Evolutionary conservation across 768 basidiomycete species (phyloP).

Genomic region (Lentinula detonsa): DNA sequence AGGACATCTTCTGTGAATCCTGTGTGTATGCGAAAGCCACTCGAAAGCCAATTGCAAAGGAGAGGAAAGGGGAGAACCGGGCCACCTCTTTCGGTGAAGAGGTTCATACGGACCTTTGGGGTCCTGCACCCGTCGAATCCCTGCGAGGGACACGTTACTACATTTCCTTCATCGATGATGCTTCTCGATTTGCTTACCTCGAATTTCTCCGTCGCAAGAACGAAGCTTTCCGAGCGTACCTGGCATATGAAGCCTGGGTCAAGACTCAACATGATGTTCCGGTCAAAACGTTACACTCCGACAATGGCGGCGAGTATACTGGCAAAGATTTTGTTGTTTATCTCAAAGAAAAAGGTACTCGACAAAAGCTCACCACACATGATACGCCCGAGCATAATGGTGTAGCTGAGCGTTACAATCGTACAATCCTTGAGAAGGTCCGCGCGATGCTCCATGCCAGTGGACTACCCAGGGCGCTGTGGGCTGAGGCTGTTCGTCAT

Average conservation of each 20-base stretch:
- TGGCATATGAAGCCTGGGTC: conserved; percentile 15
- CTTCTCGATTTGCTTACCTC: conserved; percentile 8
- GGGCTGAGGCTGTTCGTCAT: conserved; percentile 28
- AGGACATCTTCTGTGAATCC: conserved; percentile 29
- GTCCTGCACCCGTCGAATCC: conserved; percentile 15
- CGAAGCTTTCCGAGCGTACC: conserved; percentile 14
- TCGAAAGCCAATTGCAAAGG: conserved; percentile 16
- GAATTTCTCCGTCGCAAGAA: conserved; percentile 14
- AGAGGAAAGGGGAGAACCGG: conserved; percentile 8
- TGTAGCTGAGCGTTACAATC: conserved; percentile 28
- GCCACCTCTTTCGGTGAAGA: not conserved
- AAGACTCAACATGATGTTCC: conserved; percentile 19
- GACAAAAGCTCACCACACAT: conserved; percentile 22
- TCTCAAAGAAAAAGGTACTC: conserved; percentile 25
- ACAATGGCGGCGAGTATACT: conserved; percentile 28
- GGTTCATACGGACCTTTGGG: conserved; percentile 22
- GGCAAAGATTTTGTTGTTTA: conserved; percentile 19
- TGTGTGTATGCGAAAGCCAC: conserved; percentile 39
- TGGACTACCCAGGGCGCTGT: conserved; percentile 26
- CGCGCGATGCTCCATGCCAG: conserved; percentile 24
- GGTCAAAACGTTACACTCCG: conserved; percentile 18
- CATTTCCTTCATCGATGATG: conserved; percentile 19
- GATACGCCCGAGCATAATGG: conserved; percentile 33
- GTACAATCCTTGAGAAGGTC: conserved; percentile 23
- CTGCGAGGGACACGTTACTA: conserved; percentile 12